Conservation (phyloP, 257 asterid genomes). For the Salvia rosmarinus region DNA sequence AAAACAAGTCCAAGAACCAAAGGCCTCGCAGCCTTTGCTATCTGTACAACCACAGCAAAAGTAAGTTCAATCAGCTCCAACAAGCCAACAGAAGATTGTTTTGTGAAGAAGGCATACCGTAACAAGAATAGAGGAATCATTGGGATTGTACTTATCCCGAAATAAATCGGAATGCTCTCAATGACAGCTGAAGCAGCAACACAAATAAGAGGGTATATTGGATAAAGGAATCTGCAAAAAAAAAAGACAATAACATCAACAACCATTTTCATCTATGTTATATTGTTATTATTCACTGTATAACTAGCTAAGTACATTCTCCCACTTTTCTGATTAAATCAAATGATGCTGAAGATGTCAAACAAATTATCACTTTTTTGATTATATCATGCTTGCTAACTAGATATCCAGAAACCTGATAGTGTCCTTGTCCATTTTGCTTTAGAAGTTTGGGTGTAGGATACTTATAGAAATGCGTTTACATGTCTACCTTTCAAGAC, state of each 20-base stretch:
- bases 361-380: conserved; percentile 9
- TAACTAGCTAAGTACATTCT: conserved; percentile 19
- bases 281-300: conserved; percentile 25
- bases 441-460: background rate
- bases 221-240: conserved; percentile 87
- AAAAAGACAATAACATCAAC: conserved; percentile 31
- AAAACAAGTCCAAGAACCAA: conserved; percentile 84
- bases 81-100: background rate
- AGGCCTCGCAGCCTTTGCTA: conserved; percentile 74
- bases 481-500: conserved; percentile 17
- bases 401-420: conserved; percentile 11
- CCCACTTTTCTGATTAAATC: conserved; percentile 13
- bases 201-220: conserved; percentile 96
- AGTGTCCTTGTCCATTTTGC: background rate
- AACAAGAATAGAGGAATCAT: conserved; percentile 54
- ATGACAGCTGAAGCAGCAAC: conserved; percentile 98
- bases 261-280: conserved; percentile 26
- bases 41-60: conserved; percentile 56
- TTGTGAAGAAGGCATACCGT: conserved; percentile 51
- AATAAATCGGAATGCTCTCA: conserved; percentile 94
- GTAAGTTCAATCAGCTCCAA: conserved; percentile 37
- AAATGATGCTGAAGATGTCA: conserved; percentile 23
- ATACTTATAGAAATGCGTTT: conserved; percentile 9
- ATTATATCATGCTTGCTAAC: conserved; percentile 22
- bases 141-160: conserved; percentile 68